Evolutionary conservation across 192 early-diverging fungal genomes (phyloP).

Genomic region (Coemansia interrupta): DNA sequence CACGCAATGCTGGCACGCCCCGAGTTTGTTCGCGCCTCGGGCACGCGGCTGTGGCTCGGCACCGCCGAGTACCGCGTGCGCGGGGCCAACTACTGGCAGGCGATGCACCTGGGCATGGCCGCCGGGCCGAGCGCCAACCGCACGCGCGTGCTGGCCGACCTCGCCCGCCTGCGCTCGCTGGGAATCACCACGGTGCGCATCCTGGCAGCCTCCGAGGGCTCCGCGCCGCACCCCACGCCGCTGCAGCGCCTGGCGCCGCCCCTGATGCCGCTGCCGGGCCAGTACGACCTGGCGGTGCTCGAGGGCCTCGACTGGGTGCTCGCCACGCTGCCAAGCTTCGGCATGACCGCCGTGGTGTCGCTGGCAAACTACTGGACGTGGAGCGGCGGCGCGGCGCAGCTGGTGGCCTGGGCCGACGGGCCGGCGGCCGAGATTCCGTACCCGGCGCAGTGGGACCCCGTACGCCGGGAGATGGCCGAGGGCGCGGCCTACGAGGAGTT

Average conservation of each 20-base stretch:
- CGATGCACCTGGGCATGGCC: conserved; percentile 64
- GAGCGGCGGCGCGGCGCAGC: conserved; percentile 64
- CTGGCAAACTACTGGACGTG: conserved; percentile 70
- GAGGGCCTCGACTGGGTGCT: conserved; percentile 64
- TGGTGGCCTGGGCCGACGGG: conserved; percentile 56
- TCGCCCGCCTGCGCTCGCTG: conserved; percentile 34
- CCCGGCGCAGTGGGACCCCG: conserved; percentile 49
- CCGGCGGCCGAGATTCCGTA: conserved; percentile 58
- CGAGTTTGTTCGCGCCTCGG: conserved; percentile 49
- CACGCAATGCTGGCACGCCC: neutral
- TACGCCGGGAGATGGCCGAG: conserved; percentile 11
- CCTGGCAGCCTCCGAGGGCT: conserved; percentile 62
- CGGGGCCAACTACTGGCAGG: conserved; percentile 73
- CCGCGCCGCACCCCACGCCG: conserved; percentile 38
- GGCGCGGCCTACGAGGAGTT: conserved; percentile 43
- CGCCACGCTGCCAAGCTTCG: conserved; percentile 51
- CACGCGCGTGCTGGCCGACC: conserved; percentile 54
- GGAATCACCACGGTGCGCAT: conserved; percentile 64
- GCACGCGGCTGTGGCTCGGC: conserved; percentile 34
- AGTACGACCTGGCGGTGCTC: conserved; percentile 58
- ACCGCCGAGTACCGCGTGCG: conserved; percentile 34
- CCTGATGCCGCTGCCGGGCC: conserved; percentile 55
- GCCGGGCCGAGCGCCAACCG: conserved; percentile 50
- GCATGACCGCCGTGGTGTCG: conserved; percentile 59
- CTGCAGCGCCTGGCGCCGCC: conserved; percentile 54